Conservation (phyloP, 306 rosid genomes). For the Oxytropis ochrocephala region DNA sequence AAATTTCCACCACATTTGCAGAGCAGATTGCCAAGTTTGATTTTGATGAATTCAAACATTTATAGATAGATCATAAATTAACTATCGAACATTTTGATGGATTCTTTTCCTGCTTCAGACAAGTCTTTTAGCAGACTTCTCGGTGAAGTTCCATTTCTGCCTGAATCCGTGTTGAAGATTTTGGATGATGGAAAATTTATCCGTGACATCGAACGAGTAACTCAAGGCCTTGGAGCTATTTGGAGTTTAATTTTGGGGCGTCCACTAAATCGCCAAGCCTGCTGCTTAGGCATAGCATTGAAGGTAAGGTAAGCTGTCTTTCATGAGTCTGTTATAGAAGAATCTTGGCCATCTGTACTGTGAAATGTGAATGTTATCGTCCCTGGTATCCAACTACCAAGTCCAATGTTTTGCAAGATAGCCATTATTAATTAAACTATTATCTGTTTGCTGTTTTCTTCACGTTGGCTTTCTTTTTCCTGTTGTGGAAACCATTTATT, state of each 20-base stretch:
- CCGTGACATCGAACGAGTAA: conserved; percentile 87
- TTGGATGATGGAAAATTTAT: conserved; percentile 57
- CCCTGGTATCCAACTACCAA: background rate
- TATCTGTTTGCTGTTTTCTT: background rate
- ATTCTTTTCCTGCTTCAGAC: conserved; percentile 85
- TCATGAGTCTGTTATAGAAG: conserved; percentile 6
- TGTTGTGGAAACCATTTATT: background rate
- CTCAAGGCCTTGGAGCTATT: conserved; percentile 96
- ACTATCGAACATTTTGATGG: conserved; percentile 48
- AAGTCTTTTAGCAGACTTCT: conserved; percentile 93
- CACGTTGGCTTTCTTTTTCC: conserved; percentile 3
- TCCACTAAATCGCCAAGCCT: conserved; percentile 73
- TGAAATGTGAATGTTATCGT: background rate
- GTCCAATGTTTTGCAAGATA: background rate
- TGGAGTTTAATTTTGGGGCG: conserved; percentile 97
- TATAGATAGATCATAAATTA: background rate
- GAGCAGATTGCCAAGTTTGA: background rate
- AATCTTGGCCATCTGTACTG: conserved; percentile 3
- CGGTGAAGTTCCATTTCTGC: conserved; percentile 87
- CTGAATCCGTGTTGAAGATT: conserved; percentile 67
- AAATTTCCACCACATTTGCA: background rate
- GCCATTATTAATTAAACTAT: background rate
- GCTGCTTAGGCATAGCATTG: conserved; percentile 76
- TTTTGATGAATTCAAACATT: background rate
- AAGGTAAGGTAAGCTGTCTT: conserved; percentile 55